Percentiles rank a stretch among this genome's conserved stretches.
Conservation (phyloP, 2,329 filamentous ascomycete genomes). For the Phyllosticta citribraziliensis region DNA sequence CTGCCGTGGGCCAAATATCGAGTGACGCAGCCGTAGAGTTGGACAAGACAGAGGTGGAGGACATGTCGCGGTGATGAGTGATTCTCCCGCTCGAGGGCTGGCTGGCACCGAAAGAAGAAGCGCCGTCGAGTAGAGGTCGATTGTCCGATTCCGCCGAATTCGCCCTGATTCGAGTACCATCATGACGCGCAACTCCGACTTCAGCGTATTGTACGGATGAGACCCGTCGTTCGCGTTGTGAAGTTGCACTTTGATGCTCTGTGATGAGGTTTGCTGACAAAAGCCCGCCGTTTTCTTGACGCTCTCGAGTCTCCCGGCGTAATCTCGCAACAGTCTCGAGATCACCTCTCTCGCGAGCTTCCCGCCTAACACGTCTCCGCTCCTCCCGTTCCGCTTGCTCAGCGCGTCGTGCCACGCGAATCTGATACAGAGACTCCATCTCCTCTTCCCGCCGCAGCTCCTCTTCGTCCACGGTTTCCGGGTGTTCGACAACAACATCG, state of each 20-base stretch:
- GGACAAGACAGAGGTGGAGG: conserved; percentile 32
- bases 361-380: conserved; percentile 56
- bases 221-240: conserved; percentile 55
- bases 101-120: conserved; percentile 49
- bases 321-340: conserved; percentile 51
- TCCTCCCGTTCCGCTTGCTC: conserved; percentile 71
- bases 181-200: conserved; percentile 64
- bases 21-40: conserved; percentile 28
- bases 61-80: conserved; percentile 33
- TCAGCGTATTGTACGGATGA: conserved; percentile 70
- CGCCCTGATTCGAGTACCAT: conserved; percentile 64
- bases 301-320: conserved; percentile 34
- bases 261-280: conserved; percentile 40
- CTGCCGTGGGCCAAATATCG: conserved; percentile 20
- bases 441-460: conserved; percentile 73
- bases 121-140: conserved; percentile 60
- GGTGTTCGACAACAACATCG: conserved; percentile 79
- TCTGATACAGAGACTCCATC: conserved; percentile 89
- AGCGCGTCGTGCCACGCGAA: conserved; percentile 65
- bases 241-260: conserved; percentile 51
- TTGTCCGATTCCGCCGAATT: conserved; percentile 65
- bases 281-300: conserved; percentile 12
- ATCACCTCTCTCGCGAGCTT: conserved; percentile 65
- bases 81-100: conserved; percentile 17
- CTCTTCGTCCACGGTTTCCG: conserved; percentile 68